Percentiles rank a stretch among this genome's conserved stretches.
Conservation (phyloP, 345 rosid genomes). For the Orychophragmus violaceus region DNA sequence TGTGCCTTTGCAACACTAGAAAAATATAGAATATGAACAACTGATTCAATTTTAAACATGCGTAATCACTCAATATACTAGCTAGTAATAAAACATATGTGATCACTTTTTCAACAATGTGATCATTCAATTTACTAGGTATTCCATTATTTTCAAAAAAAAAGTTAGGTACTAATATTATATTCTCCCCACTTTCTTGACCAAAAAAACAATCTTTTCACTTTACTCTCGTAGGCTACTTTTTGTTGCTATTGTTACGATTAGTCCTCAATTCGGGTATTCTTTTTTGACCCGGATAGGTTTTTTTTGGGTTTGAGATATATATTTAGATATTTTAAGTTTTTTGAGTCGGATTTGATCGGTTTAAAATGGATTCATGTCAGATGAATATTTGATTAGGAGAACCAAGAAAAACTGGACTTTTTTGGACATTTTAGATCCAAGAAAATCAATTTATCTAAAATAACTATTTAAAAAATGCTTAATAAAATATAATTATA, state of each 20-base stretch:
- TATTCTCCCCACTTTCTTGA: background rate
- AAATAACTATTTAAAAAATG: no score
- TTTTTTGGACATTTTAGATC: no score
- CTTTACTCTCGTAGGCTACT: background rate
- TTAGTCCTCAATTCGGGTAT: no score
- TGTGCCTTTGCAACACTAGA: background rate
- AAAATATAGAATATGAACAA: background rate
- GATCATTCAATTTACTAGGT: background rate
- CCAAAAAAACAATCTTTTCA: background rate
- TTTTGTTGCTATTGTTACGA: background rate
- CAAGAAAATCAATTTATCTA: no score
- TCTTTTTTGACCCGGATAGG: no score
- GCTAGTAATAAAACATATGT: background rate
- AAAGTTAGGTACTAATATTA: background rate
- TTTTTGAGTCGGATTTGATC: no score
- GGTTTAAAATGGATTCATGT: no score
- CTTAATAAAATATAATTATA: no score
- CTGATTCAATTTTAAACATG: background rate
- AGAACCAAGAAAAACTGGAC: no score
- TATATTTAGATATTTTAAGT: no score
- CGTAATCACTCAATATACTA: background rate
- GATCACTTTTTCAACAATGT: background rate
- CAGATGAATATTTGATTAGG: no score
- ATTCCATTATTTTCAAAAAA: background rate
- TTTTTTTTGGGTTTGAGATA: no score